A percentile compares a stretch with the other conserved stretches of the same genome.
Conservation (phyloP, 352 stramenopile species). For the Globisporangium acanthophoron region DNA sequence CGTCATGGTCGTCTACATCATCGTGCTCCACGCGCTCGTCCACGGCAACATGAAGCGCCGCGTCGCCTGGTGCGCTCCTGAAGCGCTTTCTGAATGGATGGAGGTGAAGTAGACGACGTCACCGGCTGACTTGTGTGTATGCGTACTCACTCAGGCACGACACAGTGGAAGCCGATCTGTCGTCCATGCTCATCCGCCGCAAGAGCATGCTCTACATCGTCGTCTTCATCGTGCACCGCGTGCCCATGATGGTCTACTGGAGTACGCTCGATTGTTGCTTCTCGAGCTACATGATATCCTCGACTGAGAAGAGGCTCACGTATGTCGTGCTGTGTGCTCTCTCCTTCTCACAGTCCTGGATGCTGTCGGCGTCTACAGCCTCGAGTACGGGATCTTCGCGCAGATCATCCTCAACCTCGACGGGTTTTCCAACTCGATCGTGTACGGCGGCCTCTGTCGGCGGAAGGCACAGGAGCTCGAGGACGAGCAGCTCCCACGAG, state of each 20-base stretch:
- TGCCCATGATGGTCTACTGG: slow-evolving; percentile 70
- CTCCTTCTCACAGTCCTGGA: slow-evolving; percentile 29
- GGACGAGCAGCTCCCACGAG: slow-evolving; percentile 11
- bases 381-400: slow-evolving; percentile 36
- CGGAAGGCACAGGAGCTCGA: slow-evolving; percentile 11
- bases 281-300: neutral
- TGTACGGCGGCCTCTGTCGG: slow-evolving; percentile 63
- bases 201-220: slow-evolving; percentile 72
- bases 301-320: neutral
- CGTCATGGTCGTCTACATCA: slow-evolving; percentile 65
- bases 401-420: slow-evolving; percentile 66
- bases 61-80: slow-evolving; percentile 28
- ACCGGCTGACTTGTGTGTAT: neutral
- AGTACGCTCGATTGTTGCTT: slow-evolving; percentile 21
- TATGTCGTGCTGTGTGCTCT: neutral
- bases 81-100: neutral
- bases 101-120: too few species aligned
- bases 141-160: slow-evolving; percentile 30
- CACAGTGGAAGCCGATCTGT: slow-evolving; percentile 54
- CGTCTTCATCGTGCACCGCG: slow-evolving; percentile 60
- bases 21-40: slow-evolving; percentile 57
- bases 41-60: slow-evolving; percentile 63
- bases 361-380: slow-evolving; percentile 22
- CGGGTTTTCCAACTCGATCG: slow-evolving; percentile 65
- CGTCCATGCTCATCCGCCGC: slow-evolving; percentile 61